Evolutionary conservation across 1,139 yeast species (phyloP).

Genomic region (Geotrichum cucujoidarum): DNA sequence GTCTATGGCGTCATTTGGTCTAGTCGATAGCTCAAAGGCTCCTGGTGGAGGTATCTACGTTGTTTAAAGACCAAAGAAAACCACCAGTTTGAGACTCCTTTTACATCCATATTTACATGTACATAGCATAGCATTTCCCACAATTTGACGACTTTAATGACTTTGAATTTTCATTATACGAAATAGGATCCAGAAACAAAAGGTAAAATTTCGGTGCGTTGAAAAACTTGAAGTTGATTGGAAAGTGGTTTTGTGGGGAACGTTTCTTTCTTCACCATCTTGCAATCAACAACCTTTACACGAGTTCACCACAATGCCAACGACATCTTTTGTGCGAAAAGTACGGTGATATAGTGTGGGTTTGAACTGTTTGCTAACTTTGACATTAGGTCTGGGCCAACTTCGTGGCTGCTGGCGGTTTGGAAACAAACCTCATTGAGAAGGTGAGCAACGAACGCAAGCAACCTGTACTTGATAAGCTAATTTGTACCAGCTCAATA

Average conservation of each 20-base stretch:
- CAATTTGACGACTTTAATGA: too few species aligned
- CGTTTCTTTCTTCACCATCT: background rate
- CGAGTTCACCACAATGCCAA: slow-evolving; percentile 8
- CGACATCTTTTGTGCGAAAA: slow-evolving; percentile 13
- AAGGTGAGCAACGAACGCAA: slow-evolving; percentile 30
- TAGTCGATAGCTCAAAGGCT: slow-evolving; percentile 16
- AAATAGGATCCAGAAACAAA: too few species aligned
- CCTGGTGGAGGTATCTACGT: slow-evolving; percentile 17
- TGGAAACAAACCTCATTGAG: slow-evolving; percentile 36
- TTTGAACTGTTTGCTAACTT: background rate
- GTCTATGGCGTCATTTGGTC: slow-evolving; percentile 13
- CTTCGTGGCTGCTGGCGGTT: slow-evolving; percentile 36
- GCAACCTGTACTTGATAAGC: too few species aligned
- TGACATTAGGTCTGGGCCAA: slow-evolving; percentile 35
- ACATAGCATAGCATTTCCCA: too few species aligned
- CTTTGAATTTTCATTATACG: too few species aligned
- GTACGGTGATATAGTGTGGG: slow-evolving; percentile 5
- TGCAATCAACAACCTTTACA: too few species aligned
- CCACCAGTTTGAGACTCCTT: too few species aligned
- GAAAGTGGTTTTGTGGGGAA: background rate
- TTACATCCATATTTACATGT: too few species aligned
- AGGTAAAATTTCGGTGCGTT: too few species aligned
- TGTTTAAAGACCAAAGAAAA: background rate
- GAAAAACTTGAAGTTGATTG: background rate
- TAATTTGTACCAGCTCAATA: slow-evolving; percentile 23